phyloP scores from a whole-genome alignment of 371 early-diverging fungal species.

The Basidiobolus heterosporus region DNA sequence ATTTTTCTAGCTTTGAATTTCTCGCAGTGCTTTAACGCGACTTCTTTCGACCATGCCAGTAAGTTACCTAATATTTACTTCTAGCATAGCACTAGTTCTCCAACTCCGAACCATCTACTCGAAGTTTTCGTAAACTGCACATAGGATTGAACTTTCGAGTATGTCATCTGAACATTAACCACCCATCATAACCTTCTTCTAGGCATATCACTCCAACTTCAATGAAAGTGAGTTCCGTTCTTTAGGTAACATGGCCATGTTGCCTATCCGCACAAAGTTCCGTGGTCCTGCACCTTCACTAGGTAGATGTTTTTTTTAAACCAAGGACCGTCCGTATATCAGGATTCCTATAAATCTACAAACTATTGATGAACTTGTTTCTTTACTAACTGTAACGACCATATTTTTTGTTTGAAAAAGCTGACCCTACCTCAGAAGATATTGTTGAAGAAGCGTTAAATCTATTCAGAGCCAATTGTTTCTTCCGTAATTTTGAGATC shows the following conservation, averaged over 20 bases:
- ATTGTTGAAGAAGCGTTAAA: conserved; percentile 84
- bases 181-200: too few relatives aligned
- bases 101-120: too few relatives aligned
- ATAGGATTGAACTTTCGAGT: background rate
- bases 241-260: conserved; percentile 69
- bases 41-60: too few relatives aligned
- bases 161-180: too few relatives aligned
- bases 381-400: too few relatives aligned
- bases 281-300: conserved; percentile 67
- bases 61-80: too few relatives aligned
- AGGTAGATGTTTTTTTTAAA: conserved; percentile 10
- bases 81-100: too few relatives aligned
- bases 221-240: conserved; percentile 51
- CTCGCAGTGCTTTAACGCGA: too few relatives aligned
- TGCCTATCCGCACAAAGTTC: conserved; percentile 76
- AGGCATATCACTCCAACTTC: conserved; percentile 87
- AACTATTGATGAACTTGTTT: too few relatives aligned
- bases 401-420: conserved; percentile 12
- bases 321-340: conserved; percentile 1
- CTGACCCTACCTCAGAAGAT: conserved; percentile 54
- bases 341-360: background rate
- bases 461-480: conserved; percentile 86
- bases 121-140: too few relatives aligned
- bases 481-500: conserved; percentile 96
- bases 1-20: too few relatives aligned